phyloP scores from a whole-genome alignment of 1,139 yeast genomes.

The Protomyces inouyei region DNA sequence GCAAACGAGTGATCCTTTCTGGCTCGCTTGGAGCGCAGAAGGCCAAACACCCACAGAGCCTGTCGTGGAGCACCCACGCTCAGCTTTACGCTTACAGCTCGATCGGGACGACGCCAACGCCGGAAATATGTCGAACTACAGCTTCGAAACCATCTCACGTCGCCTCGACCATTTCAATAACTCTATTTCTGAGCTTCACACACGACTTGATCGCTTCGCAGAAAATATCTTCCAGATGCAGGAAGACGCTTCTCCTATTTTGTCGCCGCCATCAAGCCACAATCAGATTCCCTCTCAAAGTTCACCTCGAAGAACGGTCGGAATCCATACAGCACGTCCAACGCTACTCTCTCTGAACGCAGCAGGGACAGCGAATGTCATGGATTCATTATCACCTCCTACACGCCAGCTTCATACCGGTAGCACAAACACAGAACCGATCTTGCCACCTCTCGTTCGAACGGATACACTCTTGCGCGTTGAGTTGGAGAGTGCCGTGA shows the following conservation, averaged over 20 bases:
- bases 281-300: not conserved
- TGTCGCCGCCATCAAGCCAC: not conserved
- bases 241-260: not conserved
- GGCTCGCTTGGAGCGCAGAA: no score
- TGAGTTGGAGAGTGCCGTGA: not conserved
- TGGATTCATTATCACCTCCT: not conserved
- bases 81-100: not conserved
- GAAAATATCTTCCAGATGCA: not conserved
- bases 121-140: not conserved
- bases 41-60: no score
- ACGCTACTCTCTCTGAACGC: not conserved
- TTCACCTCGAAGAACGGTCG: not conserved
- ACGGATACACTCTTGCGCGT: not conserved
- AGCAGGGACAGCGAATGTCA: not conserved
- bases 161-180: not conserved
- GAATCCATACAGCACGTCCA: not conserved
- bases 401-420: no score
- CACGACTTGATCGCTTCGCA: not conserved
- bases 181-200: not conserved
- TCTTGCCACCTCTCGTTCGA: not conserved
- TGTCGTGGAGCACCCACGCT: not conserved
- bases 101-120: not conserved
- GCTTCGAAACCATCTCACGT: not conserved
- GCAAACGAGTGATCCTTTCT: no score
- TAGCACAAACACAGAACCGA: no score